Evolutionary conservation across 2,329 filamentous ascomycete genomes (phyloP), one percentile per base, ranked within the genome.

Genomic region (Biscogniauxia marginata): DNA sequence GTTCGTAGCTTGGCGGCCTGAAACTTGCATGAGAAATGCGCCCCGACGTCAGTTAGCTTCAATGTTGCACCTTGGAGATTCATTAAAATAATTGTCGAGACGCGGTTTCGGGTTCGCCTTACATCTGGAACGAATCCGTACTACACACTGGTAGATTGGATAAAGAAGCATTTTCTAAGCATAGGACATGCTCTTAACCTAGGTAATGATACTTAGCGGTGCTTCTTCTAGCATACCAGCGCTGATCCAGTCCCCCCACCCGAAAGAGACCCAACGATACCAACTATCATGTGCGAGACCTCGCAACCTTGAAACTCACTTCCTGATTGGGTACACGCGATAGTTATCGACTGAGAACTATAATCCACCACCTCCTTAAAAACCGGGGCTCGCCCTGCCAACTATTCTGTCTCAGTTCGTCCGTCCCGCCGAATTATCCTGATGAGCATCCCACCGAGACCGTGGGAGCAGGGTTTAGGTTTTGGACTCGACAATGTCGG

Each of bases 301-400:
- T 60, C 44, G 49, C 50, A 50, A 23, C 43, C 46, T 39, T 45
- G 23, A 22, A n/a, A 46, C 21, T 49, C 46, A 34, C 34, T 47
- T 18, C 25, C 39, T 39, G n/a, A 22, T 50, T 51, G 11, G 50
- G 24, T 45, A 50, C 53, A 50, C 39, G 43, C 46, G 21, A 55
- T 21, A 46, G 25, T 21, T 18, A 57, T 54, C 55, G 20, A 53
- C 19, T 48, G 13, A 49, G 49, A 52, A 49, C 21, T 16, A 46
- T 18, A 19, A 46, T 39, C 30, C 30, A 39, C 30, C 30, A 39
- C 30, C 30, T 39, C 30, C 30, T n/a, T 39, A 39, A 39, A n/a
- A 39, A 39, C 11, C 13, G 30, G 30, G 30, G 30, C 30, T 16
- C 9, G 30, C 30, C n/a, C 30, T 39, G 30, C 30, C 30, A 39